A percentile compares a stretch with the other conserved stretches of the same genome.
phyloP scores from a whole-genome alignment of 2,329 filamentous ascomycete genomes.

The Macrophomina phaseolina region DNA sequence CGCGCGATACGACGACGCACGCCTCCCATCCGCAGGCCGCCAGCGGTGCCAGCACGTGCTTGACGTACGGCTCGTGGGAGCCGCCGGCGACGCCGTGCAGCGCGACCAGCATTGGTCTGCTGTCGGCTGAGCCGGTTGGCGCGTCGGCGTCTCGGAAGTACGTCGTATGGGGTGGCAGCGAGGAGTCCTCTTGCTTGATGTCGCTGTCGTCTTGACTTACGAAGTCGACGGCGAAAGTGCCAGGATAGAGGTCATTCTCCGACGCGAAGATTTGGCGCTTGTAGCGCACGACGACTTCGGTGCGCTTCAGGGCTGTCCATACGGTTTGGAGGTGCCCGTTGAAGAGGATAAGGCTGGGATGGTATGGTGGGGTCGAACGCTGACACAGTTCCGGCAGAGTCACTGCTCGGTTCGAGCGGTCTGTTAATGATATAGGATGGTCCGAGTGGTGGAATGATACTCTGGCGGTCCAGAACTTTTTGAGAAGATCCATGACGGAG shows the following conservation, averaged over 20 bases:
- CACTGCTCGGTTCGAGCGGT: neutral
- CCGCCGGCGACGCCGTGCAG: constrained; percentile 88
- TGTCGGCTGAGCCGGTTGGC: constrained; percentile 71
- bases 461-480: neutral
- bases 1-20: constrained; percentile 83
- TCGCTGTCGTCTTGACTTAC: constrained; percentile 48
- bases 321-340: constrained; percentile 90
- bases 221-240: constrained; percentile 85
- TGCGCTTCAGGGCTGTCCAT: constrained; percentile 72
- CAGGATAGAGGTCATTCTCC: constrained; percentile 67
- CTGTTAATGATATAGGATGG: neutral
- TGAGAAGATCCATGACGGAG: neutral
- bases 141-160: constrained; percentile 70
- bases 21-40: constrained; percentile 75
- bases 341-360: constrained; percentile 84
- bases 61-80: constrained; percentile 83
- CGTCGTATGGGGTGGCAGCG: constrained; percentile 73
- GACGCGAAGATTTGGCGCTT: constrained; percentile 73
- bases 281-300: constrained; percentile 77
- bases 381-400: constrained; percentile 71
- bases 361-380: constrained; percentile 74
- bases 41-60: constrained; percentile 76
- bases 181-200: constrained; percentile 58
- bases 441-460: neutral
- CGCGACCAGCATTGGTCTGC: constrained; percentile 80